These are phyloP conservation scores for Thermothielavioides terrestris DNA, from an alignment of 495 filamentous ascomycete species.

Conservation along the genomic window DNA sequence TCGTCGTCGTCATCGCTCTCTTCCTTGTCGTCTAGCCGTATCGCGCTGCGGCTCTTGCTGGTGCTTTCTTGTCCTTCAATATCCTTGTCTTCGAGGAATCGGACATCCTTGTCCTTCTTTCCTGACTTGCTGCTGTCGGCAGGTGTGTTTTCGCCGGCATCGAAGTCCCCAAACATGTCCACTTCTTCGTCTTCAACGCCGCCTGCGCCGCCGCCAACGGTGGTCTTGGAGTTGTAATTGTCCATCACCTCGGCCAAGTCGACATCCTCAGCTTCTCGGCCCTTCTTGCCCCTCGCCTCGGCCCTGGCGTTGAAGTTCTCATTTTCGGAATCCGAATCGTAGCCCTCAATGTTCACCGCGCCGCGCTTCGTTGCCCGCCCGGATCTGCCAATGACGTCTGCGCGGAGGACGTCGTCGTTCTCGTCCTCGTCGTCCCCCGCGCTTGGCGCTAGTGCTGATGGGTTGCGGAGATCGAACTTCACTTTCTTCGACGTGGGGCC, in stretches of 20 bases:
- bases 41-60: slow-evolving; percentile 62
- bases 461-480: slow-evolving; percentile 91
- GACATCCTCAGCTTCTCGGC: slow-evolving; percentile 34
- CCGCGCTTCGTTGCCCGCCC: slow-evolving; percentile 73
- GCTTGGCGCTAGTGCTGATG: slow-evolving; percentile 72
- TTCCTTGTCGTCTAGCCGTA: slow-evolving; percentile 41
- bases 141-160: slow-evolving; percentile 49
- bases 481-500: slow-evolving; percentile 59
- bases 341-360: slow-evolving; percentile 91
- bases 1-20: slow-evolving; percentile 54
- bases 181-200: slow-evolving; percentile 55
- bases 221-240: slow-evolving; percentile 27
- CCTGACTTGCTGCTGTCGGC: slow-evolving; percentile 25
- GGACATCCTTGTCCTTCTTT: slow-evolving; percentile 71
- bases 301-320: slow-evolving; percentile 74
- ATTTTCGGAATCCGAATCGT: slow-evolving; percentile 89
- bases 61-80: slow-evolving; percentile 79
- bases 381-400: slow-evolving; percentile 84
- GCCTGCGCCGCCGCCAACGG: slow-evolving; percentile 22
- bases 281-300: slow-evolving; percentile 45
- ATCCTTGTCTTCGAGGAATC: slow-evolving; percentile 63
- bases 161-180: slow-evolving; percentile 88
- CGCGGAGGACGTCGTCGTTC: slow-evolving; percentile 73
- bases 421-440: slow-evolving; percentile 65
- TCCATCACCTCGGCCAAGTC: slow-evolving; percentile 37